Conservation (phyloP, 2,329 filamentous ascomycete genomes). For the Scedosporium boydii region DNA sequence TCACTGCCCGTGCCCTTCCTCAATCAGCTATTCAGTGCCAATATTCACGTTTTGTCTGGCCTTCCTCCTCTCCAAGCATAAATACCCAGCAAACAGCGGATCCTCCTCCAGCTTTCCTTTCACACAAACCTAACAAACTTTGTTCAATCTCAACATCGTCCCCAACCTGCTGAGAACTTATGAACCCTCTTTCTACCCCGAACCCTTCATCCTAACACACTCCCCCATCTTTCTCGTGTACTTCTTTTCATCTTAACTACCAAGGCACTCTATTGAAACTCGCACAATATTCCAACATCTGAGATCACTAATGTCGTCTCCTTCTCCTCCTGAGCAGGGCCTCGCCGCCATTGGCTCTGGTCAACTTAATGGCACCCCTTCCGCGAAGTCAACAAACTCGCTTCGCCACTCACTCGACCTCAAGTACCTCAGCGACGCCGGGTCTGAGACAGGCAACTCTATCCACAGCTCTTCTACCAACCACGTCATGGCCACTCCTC, state of each 20-base stretch:
- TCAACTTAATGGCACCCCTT: constrained; percentile 22
- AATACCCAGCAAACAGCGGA: background rate
- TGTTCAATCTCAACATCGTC: background rate
- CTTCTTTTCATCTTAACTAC: constrained; percentile 8
- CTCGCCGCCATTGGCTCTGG: constrained; percentile 35
- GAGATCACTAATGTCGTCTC: background rate
- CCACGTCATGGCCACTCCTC: constrained; percentile 50
- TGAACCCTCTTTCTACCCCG: background rate
- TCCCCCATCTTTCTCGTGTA: constrained; percentile 7
- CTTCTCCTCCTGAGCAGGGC: constrained; percentile 35
- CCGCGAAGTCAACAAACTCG: constrained; percentile 26
- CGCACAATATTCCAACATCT: background rate
- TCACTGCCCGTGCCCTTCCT: background rate
- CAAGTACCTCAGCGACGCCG: constrained; percentile 38
- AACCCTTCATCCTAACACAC: background rate
- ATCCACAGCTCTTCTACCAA: constrained; percentile 37
- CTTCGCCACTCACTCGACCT: constrained; percentile 50
- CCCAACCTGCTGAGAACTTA: background rate
- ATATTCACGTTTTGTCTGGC: background rate
- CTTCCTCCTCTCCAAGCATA: background rate
- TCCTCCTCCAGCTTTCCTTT: background rate
- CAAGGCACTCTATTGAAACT: constrained; percentile 8
- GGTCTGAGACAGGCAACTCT: constrained; percentile 23
- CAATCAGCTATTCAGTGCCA: background rate
- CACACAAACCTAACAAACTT: background rate